Percentiles rank a stretch among this genome's conserved stretches.
Conservation (phyloP, 2,329 filamentous ascomycete genomes). For the Verticillium longisporum region DNA sequence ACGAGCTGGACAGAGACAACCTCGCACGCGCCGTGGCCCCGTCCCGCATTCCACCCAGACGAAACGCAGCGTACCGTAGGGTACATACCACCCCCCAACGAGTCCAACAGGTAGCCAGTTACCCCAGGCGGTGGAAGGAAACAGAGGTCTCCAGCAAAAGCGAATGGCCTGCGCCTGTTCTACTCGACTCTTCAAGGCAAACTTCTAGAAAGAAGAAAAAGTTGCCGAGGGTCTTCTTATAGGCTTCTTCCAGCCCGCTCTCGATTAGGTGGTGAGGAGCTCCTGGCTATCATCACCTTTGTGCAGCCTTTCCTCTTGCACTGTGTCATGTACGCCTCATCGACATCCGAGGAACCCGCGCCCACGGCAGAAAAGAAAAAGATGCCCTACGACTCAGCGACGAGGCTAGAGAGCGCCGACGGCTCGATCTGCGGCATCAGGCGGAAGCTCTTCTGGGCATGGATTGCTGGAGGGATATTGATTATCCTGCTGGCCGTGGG, state of each 20-base stretch:
- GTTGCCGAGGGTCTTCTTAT: not conserved
- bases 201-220: not conserved
- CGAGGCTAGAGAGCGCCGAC: not conserved
- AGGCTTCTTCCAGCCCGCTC: not conserved
- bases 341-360: not conserved
- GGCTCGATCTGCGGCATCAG: constrained; percentile 1
- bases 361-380: not conserved
- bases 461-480: not conserved
- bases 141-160: too few species aligned
- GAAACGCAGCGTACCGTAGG: not conserved
- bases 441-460: constrained; percentile 2
- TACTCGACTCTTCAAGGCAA: not conserved
- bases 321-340: not conserved
- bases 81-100: not conserved
- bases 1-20: constrained; percentile 1
- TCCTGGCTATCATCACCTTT: not conserved
- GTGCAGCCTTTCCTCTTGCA: too few species aligned
- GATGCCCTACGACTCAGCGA: not conserved
- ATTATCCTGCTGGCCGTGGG: constrained; percentile 1
- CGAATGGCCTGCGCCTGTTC: not conserved
- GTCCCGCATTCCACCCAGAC: constrained; percentile 1
- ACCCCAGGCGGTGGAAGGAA: not conserved
- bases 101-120: too few species aligned
- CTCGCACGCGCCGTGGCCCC: not conserved
- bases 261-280: not conserved